phyloP scores from a whole-genome alignment of 208 protist species.

The Porcisia deanei region DNA sequence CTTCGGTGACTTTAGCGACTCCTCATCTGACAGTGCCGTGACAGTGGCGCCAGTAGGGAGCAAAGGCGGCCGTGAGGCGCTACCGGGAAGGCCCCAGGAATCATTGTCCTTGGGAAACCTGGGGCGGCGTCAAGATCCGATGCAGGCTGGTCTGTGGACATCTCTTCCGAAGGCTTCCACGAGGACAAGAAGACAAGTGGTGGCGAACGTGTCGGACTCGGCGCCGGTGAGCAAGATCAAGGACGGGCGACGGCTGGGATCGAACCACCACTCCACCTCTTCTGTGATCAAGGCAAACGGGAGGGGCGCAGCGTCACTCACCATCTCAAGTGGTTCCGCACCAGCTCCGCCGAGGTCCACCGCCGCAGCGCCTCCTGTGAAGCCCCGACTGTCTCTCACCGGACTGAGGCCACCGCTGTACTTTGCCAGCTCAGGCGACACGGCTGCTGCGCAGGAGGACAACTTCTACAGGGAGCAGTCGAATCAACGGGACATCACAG shows the following conservation, averaged over 20 bases:
- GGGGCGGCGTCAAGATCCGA: neutral
- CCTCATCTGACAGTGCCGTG: slow-evolving; percentile 1
- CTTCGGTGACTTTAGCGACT: slow-evolving; percentile 41
- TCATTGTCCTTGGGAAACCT: neutral
- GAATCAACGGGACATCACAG: slow-evolving; percentile 12
- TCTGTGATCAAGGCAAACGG: neutral
- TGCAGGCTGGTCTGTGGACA: neutral
- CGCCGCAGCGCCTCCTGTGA: slow-evolving; percentile 10
- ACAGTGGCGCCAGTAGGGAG: slow-evolving; percentile 1
- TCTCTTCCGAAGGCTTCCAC: neutral
- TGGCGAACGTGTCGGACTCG: slow-evolving; percentile 15
- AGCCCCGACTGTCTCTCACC: slow-evolving; percentile 37
- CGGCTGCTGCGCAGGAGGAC: slow-evolving; percentile 37
- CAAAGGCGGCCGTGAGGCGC: neutral
- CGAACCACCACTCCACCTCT: neutral
- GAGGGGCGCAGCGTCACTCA: neutral
- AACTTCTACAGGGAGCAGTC: slow-evolving; percentile 34
- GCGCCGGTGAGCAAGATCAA: slow-evolving; percentile 13
- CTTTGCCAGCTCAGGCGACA: slow-evolving; percentile 49
- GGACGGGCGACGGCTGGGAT: neutral
- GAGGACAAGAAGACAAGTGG: neutral
- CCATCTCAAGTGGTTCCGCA: neutral
- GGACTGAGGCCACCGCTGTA: slow-evolving; percentile 44
- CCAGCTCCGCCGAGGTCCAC: neutral
- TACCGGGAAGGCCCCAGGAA: neutral